phyloP scores from a whole-genome alignment of 176 grass and related monocot species.

The Aegilops umbellulata region DNA sequence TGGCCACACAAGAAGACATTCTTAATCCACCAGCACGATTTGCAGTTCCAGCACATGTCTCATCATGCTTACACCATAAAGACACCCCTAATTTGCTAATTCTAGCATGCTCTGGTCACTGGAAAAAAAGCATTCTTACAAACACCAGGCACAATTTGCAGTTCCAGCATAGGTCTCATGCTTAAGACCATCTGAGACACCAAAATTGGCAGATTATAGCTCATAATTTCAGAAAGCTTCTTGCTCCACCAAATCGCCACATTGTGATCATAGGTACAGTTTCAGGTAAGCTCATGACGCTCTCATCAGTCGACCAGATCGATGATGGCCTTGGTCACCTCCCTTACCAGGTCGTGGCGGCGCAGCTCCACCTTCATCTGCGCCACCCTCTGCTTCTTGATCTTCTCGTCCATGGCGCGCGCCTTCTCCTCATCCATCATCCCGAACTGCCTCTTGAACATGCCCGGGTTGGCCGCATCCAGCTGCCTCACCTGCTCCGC shows the following conservation, averaged over 20 bases:
- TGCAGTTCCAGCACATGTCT: not conserved
- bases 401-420: constrained; percentile 31
- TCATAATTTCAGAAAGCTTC: not conserved
- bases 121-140: not conserved
- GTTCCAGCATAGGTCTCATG: not conserved
- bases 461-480: not conserved
- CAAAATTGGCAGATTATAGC: not conserved
- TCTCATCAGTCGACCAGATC: constrained; percentile 11
- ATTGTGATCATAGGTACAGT: not conserved
- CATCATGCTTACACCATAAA: not conserved
- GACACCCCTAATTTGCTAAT: not conserved
- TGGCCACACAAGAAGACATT: not conserved
- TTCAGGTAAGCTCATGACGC: not conserved
- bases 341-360: constrained; percentile 12
- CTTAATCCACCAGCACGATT: not conserved
- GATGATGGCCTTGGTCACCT: constrained; percentile 36
- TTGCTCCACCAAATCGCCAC: not conserved
- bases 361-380: constrained; percentile 19
- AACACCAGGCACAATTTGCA: not conserved
- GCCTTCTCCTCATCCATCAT: constrained; percentile 43
- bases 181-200: too few species aligned
- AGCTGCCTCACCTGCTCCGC: constrained; percentile 32
- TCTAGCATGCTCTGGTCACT: not conserved
- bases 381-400: constrained; percentile 42
- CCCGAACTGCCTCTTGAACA: constrained; percentile 44